Evolutionary conservation across 2,329 filamentous ascomycete species (phyloP).

Genomic region (Pezicula carpinea): DNA sequence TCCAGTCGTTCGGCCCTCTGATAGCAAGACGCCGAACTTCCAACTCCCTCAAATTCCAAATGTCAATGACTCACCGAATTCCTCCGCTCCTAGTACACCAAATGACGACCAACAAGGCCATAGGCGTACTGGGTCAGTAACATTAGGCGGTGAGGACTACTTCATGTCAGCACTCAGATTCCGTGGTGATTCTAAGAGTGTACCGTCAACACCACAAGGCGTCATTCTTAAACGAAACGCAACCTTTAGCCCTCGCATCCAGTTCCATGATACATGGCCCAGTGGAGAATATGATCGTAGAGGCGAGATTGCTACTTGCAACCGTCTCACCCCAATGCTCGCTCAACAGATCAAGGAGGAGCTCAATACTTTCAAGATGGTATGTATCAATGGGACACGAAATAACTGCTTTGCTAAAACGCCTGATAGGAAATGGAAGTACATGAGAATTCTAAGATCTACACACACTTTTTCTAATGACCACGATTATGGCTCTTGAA

Average conservation of each 20-base stretch:
- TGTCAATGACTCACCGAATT: constrained; percentile 73
- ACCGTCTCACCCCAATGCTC: constrained; percentile 91
- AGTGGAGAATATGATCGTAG: constrained; percentile 93
- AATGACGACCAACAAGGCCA: constrained; percentile 69
- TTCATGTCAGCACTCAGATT: constrained; percentile 76
- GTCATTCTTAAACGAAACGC: constrained; percentile 52
- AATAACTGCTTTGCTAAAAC: constrained; percentile 33
- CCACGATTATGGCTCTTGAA: constrained; percentile 24
- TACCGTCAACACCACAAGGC: constrained; percentile 71
- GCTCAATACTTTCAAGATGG: constrained; percentile 99
- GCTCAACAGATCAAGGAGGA: constrained; percentile 99
- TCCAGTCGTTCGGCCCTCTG: constrained; percentile 59
- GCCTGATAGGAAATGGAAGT: constrained; percentile 93
- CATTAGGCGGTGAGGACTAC: constrained; percentile 77
- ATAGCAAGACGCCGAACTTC: constrained; percentile 47
- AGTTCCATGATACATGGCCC: constrained; percentile 96
- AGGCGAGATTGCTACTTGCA: constrained; percentile 96
- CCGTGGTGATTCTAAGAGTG: constrained; percentile 71
- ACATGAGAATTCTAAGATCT: constrained; percentile 96
- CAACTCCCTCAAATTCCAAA: constrained; percentile 58
- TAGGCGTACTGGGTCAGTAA: constrained; percentile 63
- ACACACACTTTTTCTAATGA: constrained; percentile 98
- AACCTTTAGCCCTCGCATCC: constrained; percentile 85
- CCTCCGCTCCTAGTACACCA: constrained; percentile 84
- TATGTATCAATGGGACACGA: constrained; percentile 40